Evolutionary conservation across 2,329 filamentous ascomycete species (phyloP), one percentile per base, ranked within the genome.

Genomic region (Dichotomopilus funicola): DNA sequence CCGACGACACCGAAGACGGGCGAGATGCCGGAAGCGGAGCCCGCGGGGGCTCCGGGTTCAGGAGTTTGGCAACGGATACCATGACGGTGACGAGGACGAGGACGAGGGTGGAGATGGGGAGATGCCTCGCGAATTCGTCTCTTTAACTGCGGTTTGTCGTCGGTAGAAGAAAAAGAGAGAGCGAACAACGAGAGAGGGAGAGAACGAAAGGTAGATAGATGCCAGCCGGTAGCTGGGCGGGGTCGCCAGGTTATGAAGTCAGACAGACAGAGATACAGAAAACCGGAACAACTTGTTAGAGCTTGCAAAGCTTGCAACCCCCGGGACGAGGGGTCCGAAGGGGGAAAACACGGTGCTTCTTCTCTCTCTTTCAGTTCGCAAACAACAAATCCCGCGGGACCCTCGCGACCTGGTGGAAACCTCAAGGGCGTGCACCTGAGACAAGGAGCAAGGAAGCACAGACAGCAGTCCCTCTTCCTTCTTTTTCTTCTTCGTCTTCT

Each of bases 11-110:
- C 63, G 73, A 70, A 68, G 68, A 76, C 66, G 70, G 72, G 61
- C 69, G 72, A 62, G 73, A 72, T 12, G 56, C 46, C 19, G 61
- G 58, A 65, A 66, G 71, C 68, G 67, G 71, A 62, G 70, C 66
- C 68, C 74, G 61, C 50, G 66, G 63, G 53, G 69, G 66, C 60
- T 72, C 71, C 62, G 85, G 85, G 67, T 88, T 88, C 66, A 88
- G 79, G 64, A 88, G 76, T 61, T 81, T 84, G 40, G 81, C 75
- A 61, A 88, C 76, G 48, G 85, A 82, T 58, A 86, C 70, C 85
- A 88, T 88, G 65, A 52, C 55, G 58, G 61, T 58, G 57, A 62
- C 19, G 19, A 27, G 19, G 19, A 27, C 19, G 19, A 27, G 19
- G 19, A 27, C 19, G 19, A 27, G 19, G 19, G 19, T 27, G 19